Evolutionary conservation across 2,329 filamentous ascomycete species (phyloP).

Genomic region (Exophiala oligosperma): DNA sequence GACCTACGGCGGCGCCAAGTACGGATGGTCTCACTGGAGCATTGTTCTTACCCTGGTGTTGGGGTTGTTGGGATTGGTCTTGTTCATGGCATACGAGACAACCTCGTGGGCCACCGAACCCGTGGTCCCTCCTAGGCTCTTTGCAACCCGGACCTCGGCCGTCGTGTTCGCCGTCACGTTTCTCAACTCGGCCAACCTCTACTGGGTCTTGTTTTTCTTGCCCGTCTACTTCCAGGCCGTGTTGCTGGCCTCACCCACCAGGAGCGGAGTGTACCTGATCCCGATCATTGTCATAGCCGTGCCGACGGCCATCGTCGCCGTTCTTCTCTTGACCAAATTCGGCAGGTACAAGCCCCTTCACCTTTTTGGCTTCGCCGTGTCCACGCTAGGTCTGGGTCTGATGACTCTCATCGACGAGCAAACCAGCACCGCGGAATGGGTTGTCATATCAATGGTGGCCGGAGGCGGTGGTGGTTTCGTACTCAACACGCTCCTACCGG

Average conservation of each 20-base stretch:
- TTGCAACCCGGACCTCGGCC: conserved; percentile 43
- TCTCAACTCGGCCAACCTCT: conserved; percentile 38
- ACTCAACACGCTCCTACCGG: conserved; percentile 24
- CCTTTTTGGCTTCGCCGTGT: conserved; percentile 29
- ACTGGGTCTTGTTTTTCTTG: conserved; percentile 43
- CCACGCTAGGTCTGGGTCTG: conserved; percentile 29
- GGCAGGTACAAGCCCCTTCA: conserved; percentile 34
- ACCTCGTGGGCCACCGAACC: conserved; percentile 30
- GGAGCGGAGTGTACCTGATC: conserved; percentile 36
- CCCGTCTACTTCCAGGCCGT: conserved; percentile 51
- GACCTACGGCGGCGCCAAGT: conserved; percentile 40
- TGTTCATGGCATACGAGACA: conserved; percentile 34
- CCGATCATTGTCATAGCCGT: conserved; percentile 31
- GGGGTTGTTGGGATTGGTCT: neutral
- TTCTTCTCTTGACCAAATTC: conserved; percentile 32
- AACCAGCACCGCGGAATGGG: conserved; percentile 27
- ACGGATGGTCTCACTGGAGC: neutral
- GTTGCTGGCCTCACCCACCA: conserved; percentile 33
- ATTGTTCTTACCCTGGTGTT: conserved; percentile 5
- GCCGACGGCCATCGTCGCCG: conserved; percentile 32
- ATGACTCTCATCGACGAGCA: conserved; percentile 28
- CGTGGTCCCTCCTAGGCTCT: conserved; percentile 46
- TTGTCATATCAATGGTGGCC: conserved; percentile 26
- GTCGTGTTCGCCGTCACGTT: conserved; percentile 39
- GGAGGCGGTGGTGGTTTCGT: conserved; percentile 26